Evolutionary conservation across 208 protist species (phyloP), one percentile per base, ranked within the genome.

Genomic region (Herpetomonas tarakana): DNA sequence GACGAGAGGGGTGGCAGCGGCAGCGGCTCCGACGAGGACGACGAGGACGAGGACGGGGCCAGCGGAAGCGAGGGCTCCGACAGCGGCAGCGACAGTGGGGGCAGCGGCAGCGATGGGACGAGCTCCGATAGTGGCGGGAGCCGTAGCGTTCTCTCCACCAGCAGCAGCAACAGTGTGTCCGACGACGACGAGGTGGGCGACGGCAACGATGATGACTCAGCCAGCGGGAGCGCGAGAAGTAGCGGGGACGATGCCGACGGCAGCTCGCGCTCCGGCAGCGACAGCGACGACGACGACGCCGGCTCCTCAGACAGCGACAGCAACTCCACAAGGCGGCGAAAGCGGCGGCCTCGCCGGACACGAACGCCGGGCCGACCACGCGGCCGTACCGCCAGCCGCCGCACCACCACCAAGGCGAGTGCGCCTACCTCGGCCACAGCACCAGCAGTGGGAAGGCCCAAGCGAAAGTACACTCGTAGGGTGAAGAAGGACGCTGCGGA

Each of bases 31-130:
- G 44, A 28, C 11, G 58, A 12, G 24, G 44, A 54, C 31, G 49
- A 58, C 21, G 31, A 66, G 35, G 52, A 64, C 26, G 59, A 65
- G 31, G 62, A 59, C 14, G 49, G 27, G 30, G 62, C 31, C n/a
- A 62, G 44, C 54, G 58, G 31, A 4, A 19, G 6, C 47, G 65
- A 41, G 30, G 46, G 12, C 12, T 45, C 28, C 44, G 62, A 56
- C 30, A 35, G 57, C 11, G 31, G 47, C 24, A 49, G 38, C 6
- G 60, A 59, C 2, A 35, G 2, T 2, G 50, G 31, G n/a, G 31
- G 46, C 26, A 27, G 16, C 60, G 46, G 50, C 22, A 65, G 62
- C 2, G 58, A 49, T 18, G 49, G 16, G 1, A 12, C 2, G 18
- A 51, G 35, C 2, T 19, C 2, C 1, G 49, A 35, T n/a, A 38